Evolutionary conservation across 495 filamentous ascomycete genomes (phyloP).

Genomic region (Xylaria cubensis): DNA sequence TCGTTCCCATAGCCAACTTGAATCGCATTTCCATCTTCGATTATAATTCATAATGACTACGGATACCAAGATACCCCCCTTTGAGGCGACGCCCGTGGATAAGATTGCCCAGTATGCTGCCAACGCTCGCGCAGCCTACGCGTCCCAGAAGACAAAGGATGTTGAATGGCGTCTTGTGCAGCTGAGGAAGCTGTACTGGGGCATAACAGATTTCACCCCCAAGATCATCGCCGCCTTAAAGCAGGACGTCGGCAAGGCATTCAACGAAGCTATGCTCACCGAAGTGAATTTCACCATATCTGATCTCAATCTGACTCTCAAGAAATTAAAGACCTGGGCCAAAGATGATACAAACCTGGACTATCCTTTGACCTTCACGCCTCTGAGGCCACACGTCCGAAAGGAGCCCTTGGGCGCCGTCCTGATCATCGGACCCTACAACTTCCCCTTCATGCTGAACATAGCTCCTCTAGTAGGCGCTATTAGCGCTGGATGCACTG

Average conservation of each 20-base stretch:
- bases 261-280: constrained; percentile 70
- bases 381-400: constrained; percentile 75
- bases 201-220: constrained; percentile 74
- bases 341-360: constrained; percentile 75
- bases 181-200: constrained; percentile 94
- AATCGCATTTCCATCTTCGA: background rate
- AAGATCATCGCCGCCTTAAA: constrained; percentile 72
- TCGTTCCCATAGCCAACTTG: background rate
- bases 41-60: constrained; percentile 38
- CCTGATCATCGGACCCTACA: constrained; percentile 90
- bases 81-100: constrained; percentile 71
- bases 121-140: constrained; percentile 67
- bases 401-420: constrained; percentile 89
- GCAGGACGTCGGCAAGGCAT: constrained; percentile 75
- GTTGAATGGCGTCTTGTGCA: constrained; percentile 82
- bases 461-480: constrained; percentile 84
- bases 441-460: constrained; percentile 85
- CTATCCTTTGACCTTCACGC: constrained; percentile 68
- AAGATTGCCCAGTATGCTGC: constrained; percentile 66
- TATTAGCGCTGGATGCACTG: constrained; percentile 90
- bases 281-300: constrained; percentile 77
- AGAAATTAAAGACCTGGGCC: constrained; percentile 79
- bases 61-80: constrained; percentile 56
- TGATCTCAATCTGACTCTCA: constrained; percentile 77
- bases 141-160: constrained; percentile 78